Evolutionary conservation across 1,284 basidiomycete genomes (phyloP).

Genomic region (Moesziomyces sp.): DNA sequence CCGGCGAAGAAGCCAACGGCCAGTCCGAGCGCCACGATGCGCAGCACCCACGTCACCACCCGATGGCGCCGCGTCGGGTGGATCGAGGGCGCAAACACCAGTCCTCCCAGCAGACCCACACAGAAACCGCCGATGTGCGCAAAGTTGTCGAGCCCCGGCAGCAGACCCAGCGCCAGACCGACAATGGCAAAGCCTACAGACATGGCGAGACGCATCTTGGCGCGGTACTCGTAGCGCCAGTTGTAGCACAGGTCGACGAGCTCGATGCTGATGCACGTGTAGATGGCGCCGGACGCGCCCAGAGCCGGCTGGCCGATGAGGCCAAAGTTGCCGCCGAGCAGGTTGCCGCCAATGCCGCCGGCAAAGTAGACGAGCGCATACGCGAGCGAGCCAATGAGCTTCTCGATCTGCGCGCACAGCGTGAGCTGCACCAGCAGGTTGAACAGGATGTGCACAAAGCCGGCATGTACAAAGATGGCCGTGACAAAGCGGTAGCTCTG

Average conservation of each 20-base stretch:
- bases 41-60: conserved; percentile 78
- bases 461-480: conserved; percentile 83
- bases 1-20: conserved; percentile 83
- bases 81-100: conserved; percentile 89
- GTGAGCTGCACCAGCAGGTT: conserved; percentile 90
- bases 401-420: conserved; percentile 78
- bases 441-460: conserved; percentile 81
- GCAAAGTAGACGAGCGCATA: conserved; percentile 86
- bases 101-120: conserved; percentile 74
- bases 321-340: conserved; percentile 85
- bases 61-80: conserved; percentile 77
- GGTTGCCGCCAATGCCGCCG: conserved; percentile 82
- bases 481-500: conserved; percentile 82
- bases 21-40: conserved; percentile 79
- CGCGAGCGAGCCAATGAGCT: conserved; percentile 75
- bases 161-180: conserved; percentile 80
- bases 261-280: conserved; percentile 84
- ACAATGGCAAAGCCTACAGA: conserved; percentile 85
- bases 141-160: conserved; percentile 69
- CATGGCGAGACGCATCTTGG: conserved; percentile 74
- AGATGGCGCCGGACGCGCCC: conserved; percentile 90
- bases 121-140: conserved; percentile 70
- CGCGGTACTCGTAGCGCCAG: conserved; percentile 77
- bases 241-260: conserved; percentile 88
- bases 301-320: conserved; percentile 89